A percentile compares a stretch with the other conserved stretches of the same genome.
Evolutionary conservation across 352 stramenopile genomes (phyloP).

Genomic region (Phytophthora macrochlamydospora): DNA sequence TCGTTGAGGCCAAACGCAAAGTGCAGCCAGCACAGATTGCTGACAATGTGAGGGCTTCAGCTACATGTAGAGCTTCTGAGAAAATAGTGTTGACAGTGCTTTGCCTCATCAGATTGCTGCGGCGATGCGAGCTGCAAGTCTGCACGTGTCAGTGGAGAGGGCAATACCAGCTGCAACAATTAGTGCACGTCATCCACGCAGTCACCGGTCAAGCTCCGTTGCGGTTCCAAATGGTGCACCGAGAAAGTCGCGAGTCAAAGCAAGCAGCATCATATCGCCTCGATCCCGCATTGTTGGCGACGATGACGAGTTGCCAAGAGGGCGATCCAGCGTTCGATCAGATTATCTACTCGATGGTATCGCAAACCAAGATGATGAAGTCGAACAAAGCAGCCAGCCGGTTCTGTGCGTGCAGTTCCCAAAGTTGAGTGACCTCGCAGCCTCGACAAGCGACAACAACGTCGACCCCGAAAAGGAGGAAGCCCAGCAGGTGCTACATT

Average conservation of each 20-base stretch:
- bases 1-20: slow-evolving; percentile 70
- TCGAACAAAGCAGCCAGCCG: slow-evolving; percentile 1
- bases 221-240: slow-evolving; percentile 1
- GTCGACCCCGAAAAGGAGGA: slow-evolving; percentile 36
- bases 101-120: slow-evolving; percentile 38
- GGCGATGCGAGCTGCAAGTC: slow-evolving; percentile 42
- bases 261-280: slow-evolving; percentile 33
- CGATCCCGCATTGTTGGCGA: slow-evolving; percentile 17
- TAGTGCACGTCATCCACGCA: slow-evolving; percentile 5
- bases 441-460: not conserved
- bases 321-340: slow-evolving; percentile 3
- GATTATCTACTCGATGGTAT: not conserved
- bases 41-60: slow-evolving; percentile 38
- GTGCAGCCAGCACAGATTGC: slow-evolving; percentile 49
- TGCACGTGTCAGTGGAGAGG: slow-evolving; percentile 23
- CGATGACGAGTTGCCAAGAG: slow-evolving; percentile 9
- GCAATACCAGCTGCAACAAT: not conserved
- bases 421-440: slow-evolving; percentile 9
- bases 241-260: slow-evolving; percentile 16
- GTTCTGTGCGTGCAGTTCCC: slow-evolving; percentile 20
- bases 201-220: slow-evolving; percentile 17
- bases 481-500: slow-evolving; percentile 51
- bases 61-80: not conserved
- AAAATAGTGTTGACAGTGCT: not conserved
- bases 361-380: slow-evolving; percentile 1